A percentile compares a stretch with the other conserved stretches of the same genome.
phyloP scores from a whole-genome alignment of 1,284 basidiomycete species.

The Sparassis latifolia region DNA sequence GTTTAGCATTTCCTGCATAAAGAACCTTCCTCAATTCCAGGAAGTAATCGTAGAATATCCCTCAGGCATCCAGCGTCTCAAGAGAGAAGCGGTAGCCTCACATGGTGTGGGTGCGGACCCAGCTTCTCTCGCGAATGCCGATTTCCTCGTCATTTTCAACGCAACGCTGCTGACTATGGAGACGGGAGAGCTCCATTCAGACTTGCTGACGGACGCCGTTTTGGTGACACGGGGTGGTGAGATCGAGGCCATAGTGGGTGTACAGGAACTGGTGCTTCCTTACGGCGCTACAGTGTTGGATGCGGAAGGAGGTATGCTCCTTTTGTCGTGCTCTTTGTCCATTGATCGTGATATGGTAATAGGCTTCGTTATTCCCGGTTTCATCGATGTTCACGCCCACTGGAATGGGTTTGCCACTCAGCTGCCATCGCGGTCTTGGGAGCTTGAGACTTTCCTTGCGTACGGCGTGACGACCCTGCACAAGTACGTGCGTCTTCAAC shows the following conservation, averaged over 20 bases:
- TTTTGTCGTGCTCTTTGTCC: neutral
- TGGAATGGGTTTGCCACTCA: conserved; percentile 49
- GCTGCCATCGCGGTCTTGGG: conserved; percentile 64
- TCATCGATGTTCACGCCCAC: conserved; percentile 71
- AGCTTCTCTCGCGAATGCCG: conserved; percentile 25
- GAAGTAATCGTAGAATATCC: conserved; percentile 51
- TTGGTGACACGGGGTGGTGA: conserved; percentile 48
- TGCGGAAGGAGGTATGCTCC: conserved; percentile 49
- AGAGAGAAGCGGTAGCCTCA: conserved; percentile 36
- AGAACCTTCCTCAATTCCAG: conserved; percentile 44
- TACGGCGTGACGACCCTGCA: conserved; percentile 75
- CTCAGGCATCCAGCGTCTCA: conserved; percentile 54
- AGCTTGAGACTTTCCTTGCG: conserved; percentile 66
- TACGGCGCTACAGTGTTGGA: conserved; percentile 45
- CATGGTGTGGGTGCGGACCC: conserved; percentile 11
- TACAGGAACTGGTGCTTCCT: conserved; percentile 33
- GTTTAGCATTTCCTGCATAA: conserved; percentile 57
- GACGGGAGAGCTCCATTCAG: conserved; percentile 32
- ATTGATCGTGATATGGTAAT: neutral
- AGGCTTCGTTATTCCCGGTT: conserved; percentile 65
- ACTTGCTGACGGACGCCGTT: conserved; percentile 45
- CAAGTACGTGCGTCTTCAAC: conserved; percentile 41
- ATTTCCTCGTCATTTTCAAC: conserved; percentile 53
- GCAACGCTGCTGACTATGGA: conserved; percentile 65
- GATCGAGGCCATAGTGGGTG: conserved; percentile 43